Percentiles rank a stretch among this genome's conserved stretches.
These are phyloP conservation scores for Furcasterigmium sp. DNA, from an alignment of 2,329 filamentous ascomycete genomes.

Conservation along the genomic window DNA sequence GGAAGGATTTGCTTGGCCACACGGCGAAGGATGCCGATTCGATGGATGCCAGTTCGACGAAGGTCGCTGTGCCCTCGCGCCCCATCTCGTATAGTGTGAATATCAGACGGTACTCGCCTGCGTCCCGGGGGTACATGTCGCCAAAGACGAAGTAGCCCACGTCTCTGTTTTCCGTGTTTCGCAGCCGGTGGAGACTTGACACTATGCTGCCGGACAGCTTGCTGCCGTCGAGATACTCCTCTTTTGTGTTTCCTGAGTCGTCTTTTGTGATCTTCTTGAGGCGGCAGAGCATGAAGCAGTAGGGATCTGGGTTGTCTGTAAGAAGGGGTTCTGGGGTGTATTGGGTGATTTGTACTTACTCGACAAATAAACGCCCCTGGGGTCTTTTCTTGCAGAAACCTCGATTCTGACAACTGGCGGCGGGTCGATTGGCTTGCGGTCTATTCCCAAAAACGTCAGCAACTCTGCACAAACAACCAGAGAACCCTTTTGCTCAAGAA, in stretches of 20 bases:
- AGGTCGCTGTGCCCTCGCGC: constrained; percentile 15
- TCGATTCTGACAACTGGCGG: constrained; percentile 76
- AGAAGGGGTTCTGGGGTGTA: constrained; percentile 9
- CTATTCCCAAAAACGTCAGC: constrained; percentile 30
- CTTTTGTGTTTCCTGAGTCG: background rate
- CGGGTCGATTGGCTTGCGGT: constrained; percentile 83
- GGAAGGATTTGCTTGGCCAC: constrained; percentile 63
- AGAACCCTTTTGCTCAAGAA: no score
- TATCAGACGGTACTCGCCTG: constrained; percentile 66
- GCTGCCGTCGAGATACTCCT: constrained; percentile 27
- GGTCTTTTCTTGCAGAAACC: constrained; percentile 38
- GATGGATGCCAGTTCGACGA: constrained; percentile 25
- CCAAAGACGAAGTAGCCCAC: constrained; percentile 89
- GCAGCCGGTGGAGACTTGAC: constrained; percentile 77
- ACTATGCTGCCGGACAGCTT: constrained; percentile 67
- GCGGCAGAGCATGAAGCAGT: constrained; percentile 42
- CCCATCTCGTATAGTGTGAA: constrained; percentile 68
- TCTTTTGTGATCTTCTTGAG: constrained; percentile 30
- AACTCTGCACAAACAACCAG: background rate
- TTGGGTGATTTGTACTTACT: constrained; percentile 51
- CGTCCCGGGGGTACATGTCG: constrained; percentile 72
- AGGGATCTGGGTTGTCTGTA: constrained; percentile 37
- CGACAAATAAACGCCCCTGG: constrained; percentile 29
- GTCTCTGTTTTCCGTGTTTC: constrained; percentile 72
- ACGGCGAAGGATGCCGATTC: constrained; percentile 66